Evolutionary conservation across 164 flowering plant species (phyloP).

Genomic region (Vitis rotundifolia): DNA sequence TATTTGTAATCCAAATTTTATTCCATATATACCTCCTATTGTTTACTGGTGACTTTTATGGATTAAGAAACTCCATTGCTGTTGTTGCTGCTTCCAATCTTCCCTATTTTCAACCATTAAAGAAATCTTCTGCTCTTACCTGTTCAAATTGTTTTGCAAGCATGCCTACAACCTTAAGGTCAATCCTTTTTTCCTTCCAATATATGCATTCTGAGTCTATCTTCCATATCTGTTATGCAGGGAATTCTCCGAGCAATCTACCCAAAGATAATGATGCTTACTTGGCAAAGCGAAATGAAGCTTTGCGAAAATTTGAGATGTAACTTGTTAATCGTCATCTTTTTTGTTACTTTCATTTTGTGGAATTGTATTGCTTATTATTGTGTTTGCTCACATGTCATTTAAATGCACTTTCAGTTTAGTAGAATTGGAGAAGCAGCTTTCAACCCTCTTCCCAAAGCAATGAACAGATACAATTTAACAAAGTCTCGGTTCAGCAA

Average conservation of each 20-base stretch:
- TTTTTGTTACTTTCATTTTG: background rate
- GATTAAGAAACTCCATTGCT: background rate
- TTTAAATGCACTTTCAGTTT: constrained; percentile 38
- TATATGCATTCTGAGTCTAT: background rate
- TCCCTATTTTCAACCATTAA: background rate
- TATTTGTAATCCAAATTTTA: background rate
- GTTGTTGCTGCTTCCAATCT: background rate
- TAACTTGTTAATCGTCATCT: constrained; percentile 26
- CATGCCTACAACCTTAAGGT: too few relatives aligned
- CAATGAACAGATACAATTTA: constrained; percentile 5
- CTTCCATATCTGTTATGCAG: constrained; percentile 24
- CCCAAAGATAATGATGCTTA: constrained; percentile 60
- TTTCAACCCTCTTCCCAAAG: constrained; percentile 38
- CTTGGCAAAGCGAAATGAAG: constrained; percentile 60
- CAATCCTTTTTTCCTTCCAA: background rate
- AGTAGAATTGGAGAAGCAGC: constrained; percentile 64
- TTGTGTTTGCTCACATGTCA: constrained; percentile 1
- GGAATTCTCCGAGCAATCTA: constrained; percentile 32
- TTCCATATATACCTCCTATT: background rate
- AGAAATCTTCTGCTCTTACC: background rate
- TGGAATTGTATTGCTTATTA: background rate
- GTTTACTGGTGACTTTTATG: background rate
- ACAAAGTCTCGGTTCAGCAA: too few relatives aligned
- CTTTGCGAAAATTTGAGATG: constrained; percentile 68
- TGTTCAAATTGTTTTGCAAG: background rate